These are phyloP conservation scores for Mariannaea sp. DNA, from an alignment of 2,329 filamentous ascomycete genomes.

Conservation along the genomic window DNA sequence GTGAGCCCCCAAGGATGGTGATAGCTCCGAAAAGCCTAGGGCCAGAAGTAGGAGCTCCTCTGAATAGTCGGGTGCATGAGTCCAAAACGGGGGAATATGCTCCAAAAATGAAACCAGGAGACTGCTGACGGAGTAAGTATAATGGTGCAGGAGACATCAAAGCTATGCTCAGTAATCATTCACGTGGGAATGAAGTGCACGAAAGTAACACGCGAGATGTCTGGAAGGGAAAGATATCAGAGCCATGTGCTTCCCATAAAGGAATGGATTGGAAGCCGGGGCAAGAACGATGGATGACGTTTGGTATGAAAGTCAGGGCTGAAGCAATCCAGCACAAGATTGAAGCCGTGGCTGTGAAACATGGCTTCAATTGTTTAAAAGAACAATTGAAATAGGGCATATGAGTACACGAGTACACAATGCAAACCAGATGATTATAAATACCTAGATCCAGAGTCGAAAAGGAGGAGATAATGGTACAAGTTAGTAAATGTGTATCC, in stretches of 20 bases:
- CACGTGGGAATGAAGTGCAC: constrained; percentile 5
- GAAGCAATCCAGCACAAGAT: no score
- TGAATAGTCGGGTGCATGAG: constrained; percentile 1
- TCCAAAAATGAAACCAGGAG: constrained; percentile 14
- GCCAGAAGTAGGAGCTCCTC: background rate
- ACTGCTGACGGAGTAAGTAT: background rate
- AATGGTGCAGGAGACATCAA: background rate
- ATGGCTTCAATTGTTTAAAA: no score
- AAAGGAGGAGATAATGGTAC: background rate
- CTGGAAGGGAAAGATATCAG: background rate
- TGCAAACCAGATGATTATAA: background rate
- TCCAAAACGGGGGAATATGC: constrained; percentile 27
- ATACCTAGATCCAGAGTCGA: background rate
- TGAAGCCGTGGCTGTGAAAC: no score
- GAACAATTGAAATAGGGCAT: no score
- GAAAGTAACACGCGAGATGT: background rate
- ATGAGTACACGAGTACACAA: no score
- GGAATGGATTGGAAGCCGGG: background rate
- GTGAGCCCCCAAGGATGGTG: constrained; percentile 17
- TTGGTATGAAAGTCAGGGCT: background rate
- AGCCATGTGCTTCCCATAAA: background rate
- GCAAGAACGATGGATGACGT: background rate
- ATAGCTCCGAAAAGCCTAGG: background rate
- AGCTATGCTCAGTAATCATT: background rate
- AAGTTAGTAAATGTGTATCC: no score